A percentile compares a stretch with the other conserved stretches of the same genome.
These are phyloP conservation scores for Acrocalymma vagum DNA, from an alignment of 2,329 filamentous ascomycete genomes.

Conservation along the genomic window DNA sequence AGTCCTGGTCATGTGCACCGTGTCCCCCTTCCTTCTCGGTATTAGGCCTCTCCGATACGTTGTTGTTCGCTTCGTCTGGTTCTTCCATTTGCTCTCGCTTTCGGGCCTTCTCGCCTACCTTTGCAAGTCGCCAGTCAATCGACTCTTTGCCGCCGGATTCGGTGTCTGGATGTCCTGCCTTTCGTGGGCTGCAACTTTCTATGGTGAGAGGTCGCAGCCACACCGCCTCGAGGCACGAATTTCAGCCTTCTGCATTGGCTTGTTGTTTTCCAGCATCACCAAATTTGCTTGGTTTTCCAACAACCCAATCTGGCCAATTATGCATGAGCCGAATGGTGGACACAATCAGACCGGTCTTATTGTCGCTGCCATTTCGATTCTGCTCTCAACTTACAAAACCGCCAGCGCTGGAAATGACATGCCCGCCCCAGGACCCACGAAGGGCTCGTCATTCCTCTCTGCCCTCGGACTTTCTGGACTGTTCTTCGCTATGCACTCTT, in stretches of 20 bases:
- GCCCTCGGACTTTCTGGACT: slow-evolving; percentile 83
- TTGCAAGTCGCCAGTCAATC: slow-evolving; percentile 73
- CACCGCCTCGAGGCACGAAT: slow-evolving; percentile 82
- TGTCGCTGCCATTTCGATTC: slow-evolving; percentile 77
- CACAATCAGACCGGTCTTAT: slow-evolving; percentile 86
- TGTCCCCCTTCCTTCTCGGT: slow-evolving; percentile 81
- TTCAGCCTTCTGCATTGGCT: slow-evolving; percentile 79
- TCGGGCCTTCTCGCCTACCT: slow-evolving; percentile 82
- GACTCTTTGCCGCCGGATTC: slow-evolving; percentile 83
- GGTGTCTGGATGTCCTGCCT: slow-evolving; percentile 82
- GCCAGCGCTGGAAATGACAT: slow-evolving; percentile 56
- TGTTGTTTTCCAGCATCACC: slow-evolving; percentile 84
- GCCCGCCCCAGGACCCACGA: slow-evolving; percentile 63
- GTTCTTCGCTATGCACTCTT: slow-evolving; percentile 88
- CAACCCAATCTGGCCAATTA: slow-evolving; percentile 95
- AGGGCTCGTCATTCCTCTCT: slow-evolving; percentile 74
- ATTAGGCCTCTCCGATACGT: slow-evolving; percentile 74
- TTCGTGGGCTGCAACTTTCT: slow-evolving; percentile 84
- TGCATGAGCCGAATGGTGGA: slow-evolving; percentile 88
- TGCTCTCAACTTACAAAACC: slow-evolving; percentile 76
- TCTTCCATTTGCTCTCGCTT: slow-evolving; percentile 80
- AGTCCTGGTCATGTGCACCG: slow-evolving; percentile 82
- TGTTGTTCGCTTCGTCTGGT: slow-evolving; percentile 72
- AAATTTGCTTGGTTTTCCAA: slow-evolving; percentile 96
- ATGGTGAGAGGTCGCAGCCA: slow-evolving; percentile 77